A percentile compares a stretch with the other conserved stretches of the same genome.
phyloP scores from a whole-genome alignment of 441 rosid genomes.

The Kokia cookei region DNA sequence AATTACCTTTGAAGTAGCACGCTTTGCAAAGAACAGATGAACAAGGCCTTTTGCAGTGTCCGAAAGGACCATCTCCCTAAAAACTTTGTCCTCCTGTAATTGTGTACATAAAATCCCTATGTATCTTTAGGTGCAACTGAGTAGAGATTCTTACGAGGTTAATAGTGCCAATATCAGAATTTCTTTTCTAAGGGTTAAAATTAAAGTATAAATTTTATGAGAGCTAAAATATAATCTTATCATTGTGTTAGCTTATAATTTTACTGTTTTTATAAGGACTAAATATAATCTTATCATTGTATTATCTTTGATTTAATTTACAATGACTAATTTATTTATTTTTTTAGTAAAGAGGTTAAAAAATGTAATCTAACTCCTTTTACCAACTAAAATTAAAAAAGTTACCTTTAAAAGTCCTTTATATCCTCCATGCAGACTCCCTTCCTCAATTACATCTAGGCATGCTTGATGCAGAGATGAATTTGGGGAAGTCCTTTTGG shows the following conservation, averaged over 20 bases:
- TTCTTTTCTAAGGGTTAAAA: too few relatives aligned
- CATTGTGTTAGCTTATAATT: too few relatives aligned
- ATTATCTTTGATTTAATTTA: too few relatives aligned
- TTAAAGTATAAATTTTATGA: too few relatives aligned
- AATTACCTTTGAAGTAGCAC: slow-evolving; percentile 76
- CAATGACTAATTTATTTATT: too few relatives aligned
- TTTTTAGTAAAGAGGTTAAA: too few relatives aligned
- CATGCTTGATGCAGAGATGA: slow-evolving; percentile 85
- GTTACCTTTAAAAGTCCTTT: slow-evolving; percentile 77
- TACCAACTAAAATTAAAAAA: neutral
- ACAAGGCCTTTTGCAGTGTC: slow-evolving; percentile 81
- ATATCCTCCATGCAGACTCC: slow-evolving; percentile 85
- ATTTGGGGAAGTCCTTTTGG: slow-evolving; percentile 70
- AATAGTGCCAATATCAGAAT: too few relatives aligned
- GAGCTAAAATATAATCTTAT: too few relatives aligned
- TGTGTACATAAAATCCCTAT: neutral
- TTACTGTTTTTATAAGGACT: too few relatives aligned
- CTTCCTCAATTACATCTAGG: slow-evolving; percentile 91
- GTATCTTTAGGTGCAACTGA: neutral
- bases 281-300: too few relatives aligned
- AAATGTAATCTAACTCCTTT: too few relatives aligned
- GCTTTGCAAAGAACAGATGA: slow-evolving; percentile 79
- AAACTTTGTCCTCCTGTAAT: slow-evolving; percentile 78
- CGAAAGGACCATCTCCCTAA: slow-evolving; percentile 56
- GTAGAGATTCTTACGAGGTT: neutral